phyloP scores from a whole-genome alignment of 257 asterid genomes.

The Lycium barbarum region DNA sequence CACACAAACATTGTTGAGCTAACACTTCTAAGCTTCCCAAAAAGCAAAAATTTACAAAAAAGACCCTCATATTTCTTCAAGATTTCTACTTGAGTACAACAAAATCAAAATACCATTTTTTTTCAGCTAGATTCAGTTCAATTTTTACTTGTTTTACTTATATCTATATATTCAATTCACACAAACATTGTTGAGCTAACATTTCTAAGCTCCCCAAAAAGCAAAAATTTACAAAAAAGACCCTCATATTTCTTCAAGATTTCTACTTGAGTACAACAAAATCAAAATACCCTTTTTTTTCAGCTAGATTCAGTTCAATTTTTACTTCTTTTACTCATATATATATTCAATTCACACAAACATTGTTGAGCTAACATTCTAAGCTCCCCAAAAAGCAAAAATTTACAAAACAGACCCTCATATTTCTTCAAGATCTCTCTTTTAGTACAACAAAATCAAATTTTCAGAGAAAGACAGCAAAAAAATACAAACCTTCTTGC shows the following conservation, averaged over 20 bases:
- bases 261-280: background rate
- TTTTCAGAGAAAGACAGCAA: background rate
- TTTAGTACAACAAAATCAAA: background rate
- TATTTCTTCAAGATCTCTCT: background rate
- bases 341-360: too few species aligned
- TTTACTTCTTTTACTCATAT: background rate
- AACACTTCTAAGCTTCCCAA: background rate
- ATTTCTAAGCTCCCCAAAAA: background rate
- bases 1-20: background rate
- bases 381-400: background rate
- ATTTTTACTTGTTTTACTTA: constrained; percentile 33
- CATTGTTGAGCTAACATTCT: background rate
- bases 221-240: background rate
- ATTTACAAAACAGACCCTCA: background rate
- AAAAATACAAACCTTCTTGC: constrained; percentile 56
- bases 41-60: too few species aligned
- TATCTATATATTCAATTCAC: too few species aligned
- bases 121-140: constrained; percentile 66
- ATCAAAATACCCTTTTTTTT: constrained; percentile 51
- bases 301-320: constrained; percentile 60
- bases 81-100: background rate
- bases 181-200: too few species aligned
- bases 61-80: background rate
- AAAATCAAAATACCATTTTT: constrained; percentile 47
- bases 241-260: background rate